A percentile compares a stretch with the other conserved stretches of the same genome.
Evolutionary conservation across 1,284 basidiomycete species (phyloP).

Genomic region (Trichosporon asahii): DNA sequence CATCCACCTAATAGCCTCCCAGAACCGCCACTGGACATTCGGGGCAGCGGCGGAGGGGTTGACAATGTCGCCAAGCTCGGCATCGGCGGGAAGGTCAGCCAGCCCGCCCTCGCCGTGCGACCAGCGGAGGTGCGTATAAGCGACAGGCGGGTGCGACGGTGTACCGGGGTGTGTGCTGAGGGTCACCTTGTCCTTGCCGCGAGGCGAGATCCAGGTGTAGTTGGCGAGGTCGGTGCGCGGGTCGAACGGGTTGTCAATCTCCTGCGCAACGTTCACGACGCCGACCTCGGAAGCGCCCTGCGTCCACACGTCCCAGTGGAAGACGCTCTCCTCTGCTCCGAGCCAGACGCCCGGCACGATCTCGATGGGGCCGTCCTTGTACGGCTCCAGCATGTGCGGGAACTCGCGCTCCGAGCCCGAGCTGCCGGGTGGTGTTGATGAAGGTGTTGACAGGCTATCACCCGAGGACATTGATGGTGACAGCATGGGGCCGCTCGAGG

Average conservation of each 20-base stretch:
- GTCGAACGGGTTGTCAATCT: slow-evolving; percentile 76
- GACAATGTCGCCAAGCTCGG: slow-evolving; percentile 27
- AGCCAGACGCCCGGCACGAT: slow-evolving; percentile 86
- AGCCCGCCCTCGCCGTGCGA: slow-evolving; percentile 89
- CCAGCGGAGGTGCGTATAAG: slow-evolving; percentile 91
- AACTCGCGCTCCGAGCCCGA: slow-evolving; percentile 13
- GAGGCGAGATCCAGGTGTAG: slow-evolving; percentile 13
- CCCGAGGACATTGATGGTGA: slow-evolving; percentile 23
- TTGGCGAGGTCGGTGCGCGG: slow-evolving; percentile 7
- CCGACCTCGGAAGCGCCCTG: slow-evolving; percentile 21
- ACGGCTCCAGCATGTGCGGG: slow-evolving; percentile 55
- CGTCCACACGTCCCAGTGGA: slow-evolving; percentile 44
- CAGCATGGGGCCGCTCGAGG: slow-evolving; percentile 14
- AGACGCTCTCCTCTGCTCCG: slow-evolving; percentile 89
- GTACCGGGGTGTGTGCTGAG: slow-evolving; percentile 23
- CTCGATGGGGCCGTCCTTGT: slow-evolving; percentile 80
- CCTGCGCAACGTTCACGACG: slow-evolving; percentile 91
- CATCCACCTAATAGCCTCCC: slow-evolving; percentile 72
- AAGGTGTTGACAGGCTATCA: slow-evolving; percentile 18
- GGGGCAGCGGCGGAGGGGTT: not conserved
- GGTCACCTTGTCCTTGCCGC: slow-evolving; percentile 26
- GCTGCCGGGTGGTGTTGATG: slow-evolving; percentile 19
- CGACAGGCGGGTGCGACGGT: slow-evolving; percentile 66
- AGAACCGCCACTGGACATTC: slow-evolving; percentile 60
- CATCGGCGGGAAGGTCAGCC: slow-evolving; percentile 55